Base-by-base conservation (phyloP, 345 rosid species). In the Ceriops zippeliana region DNA sequence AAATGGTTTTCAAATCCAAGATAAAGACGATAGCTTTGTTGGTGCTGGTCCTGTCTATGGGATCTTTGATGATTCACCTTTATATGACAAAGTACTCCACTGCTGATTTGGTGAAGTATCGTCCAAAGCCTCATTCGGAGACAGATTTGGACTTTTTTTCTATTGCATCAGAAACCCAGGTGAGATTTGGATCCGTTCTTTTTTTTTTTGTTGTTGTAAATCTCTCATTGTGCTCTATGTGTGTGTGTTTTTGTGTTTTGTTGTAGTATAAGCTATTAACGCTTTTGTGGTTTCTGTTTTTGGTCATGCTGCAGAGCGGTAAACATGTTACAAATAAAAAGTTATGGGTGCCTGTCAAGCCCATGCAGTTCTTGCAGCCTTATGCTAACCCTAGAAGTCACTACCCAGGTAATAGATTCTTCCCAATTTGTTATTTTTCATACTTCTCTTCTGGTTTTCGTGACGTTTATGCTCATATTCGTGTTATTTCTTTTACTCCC, bases 21-120 rank as follows among this genome's bases (percentile, higher is more conserved):
- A 89, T 96, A 60, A 96, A 96, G 77, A 87, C 93, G 97, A 81
- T 90, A 68, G 96, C 92, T 62, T 80, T 96, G 1, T 69, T 89
- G 26, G 96, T 90, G 34, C 70, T 92, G 65, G 73, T 84, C 53
- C 75, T 96, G 70, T 96, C 99, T 22, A 77, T 83, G 62, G 93
- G 82, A 77, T 96, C 98, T 71, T 74, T 96, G 31, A 66, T 96
- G 78, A 77, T 85, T 77, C 99, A 92, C 73, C 90, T 92, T 47
- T 89, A 86, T 4, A 78, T 96, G 34, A 90, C 98, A 30, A 89
- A 90, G 88, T 79, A 83, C 75, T 90, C 99, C 0, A 68, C 80
- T 67, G 75, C 82, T 52, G 79, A 78, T 71, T 72, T 89, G 65
- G 83, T 83, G 21, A 82, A 72, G 78, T 90, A 82, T 69, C 73